Percentiles rank a stretch among this genome's conserved stretches.
Conservation (phyloP, 805 yeast genomes). For the Yamadazyma philogaea region DNA sequence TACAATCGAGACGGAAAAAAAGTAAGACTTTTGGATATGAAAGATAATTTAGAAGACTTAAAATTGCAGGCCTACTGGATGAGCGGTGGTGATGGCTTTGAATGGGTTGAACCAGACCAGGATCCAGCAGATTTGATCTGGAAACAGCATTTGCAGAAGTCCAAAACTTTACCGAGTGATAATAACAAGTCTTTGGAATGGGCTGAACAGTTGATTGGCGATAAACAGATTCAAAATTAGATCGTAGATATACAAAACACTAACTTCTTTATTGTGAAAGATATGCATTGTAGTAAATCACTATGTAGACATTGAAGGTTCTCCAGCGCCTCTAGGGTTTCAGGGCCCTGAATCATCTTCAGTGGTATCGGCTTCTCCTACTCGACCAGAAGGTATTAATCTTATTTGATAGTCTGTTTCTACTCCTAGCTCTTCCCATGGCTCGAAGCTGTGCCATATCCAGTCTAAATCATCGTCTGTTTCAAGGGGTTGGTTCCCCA, state of each 20-base stretch:
- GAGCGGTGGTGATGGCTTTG: slow-evolving; percentile 80
- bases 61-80: slow-evolving; percentile 83
- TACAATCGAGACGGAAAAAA: slow-evolving; percentile 35
- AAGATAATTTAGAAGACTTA: slow-evolving; percentile 61
- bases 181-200: slow-evolving; percentile 28
- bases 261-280: neutral
- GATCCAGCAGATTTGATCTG: slow-evolving; percentile 72
- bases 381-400: slow-evolving; percentile 26
- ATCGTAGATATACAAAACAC: neutral
- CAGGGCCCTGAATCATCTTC: neutral
- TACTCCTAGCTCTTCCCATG: slow-evolving; percentile 42
- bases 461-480: slow-evolving; percentile 42
- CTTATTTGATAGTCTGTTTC: slow-evolving; percentile 41
- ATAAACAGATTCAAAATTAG: neutral
- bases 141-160: slow-evolving; percentile 28
- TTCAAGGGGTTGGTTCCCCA: slow-evolving; percentile 36
- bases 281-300: neutral
- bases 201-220: slow-evolving; percentile 39
- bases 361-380: neutral
- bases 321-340: neutral
- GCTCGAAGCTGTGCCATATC: slow-evolving; percentile 44
- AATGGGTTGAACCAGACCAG: slow-evolving; percentile 87
- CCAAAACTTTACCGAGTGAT: slow-evolving; percentile 17
- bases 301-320: neutral
- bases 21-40: slow-evolving; percentile 36